Evolutionary conservation across 169 alveolate genomes (phyloP), one percentile per base, ranked within the genome.

Genomic region (Babesia bovis): DNA sequence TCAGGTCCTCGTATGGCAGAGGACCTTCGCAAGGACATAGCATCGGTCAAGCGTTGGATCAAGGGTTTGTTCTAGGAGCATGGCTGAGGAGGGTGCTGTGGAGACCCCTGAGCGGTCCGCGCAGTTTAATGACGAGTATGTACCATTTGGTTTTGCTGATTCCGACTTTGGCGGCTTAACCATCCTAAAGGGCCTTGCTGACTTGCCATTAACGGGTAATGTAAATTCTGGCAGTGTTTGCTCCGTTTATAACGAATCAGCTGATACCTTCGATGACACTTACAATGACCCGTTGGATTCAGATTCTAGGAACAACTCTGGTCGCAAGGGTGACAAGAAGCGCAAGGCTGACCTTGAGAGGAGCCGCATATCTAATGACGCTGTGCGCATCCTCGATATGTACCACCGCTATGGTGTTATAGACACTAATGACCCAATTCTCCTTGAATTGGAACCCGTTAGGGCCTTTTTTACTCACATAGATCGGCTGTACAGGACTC

Each of bases 1-100:
- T 52, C 57, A 21, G 49, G 61, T 2, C 63, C 41, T 19, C 67
- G 78, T 19, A 78, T 78, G 76, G 77, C 61, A 17, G 70, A 51
- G 38, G 87, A 78, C 42, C 77, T 78, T 33, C 23, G 73, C 57
- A 23, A 40, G 49, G 87, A 78, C 28, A 49, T 78, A 0, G 28
- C 58, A 23, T 40, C 72, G 36, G 28, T 69, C 32, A 67, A 70
- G 51, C 66, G 73, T 36, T 76, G 71, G 79, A 23, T 76, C 17
- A 60, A 56, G 36, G 61, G 61, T 28, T 35, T 76, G 3, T 76
- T 76, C 63, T 76, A 47, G 53, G 0, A 9, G 5, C 3, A 23
- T n/a, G 23, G 66, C 2, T 6, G 56, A 12, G 19, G n/a, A 36
- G 53, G 3, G 4, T 38, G 15, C 21, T 4, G 4, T 26, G 23